Percentiles rank a stretch among this genome's conserved stretches.
These are phyloP conservation scores for Neoboletus subvelutipes DNA, from an alignment of 768 basidiomycete genomes.

Conservation along the genomic window DNA sequence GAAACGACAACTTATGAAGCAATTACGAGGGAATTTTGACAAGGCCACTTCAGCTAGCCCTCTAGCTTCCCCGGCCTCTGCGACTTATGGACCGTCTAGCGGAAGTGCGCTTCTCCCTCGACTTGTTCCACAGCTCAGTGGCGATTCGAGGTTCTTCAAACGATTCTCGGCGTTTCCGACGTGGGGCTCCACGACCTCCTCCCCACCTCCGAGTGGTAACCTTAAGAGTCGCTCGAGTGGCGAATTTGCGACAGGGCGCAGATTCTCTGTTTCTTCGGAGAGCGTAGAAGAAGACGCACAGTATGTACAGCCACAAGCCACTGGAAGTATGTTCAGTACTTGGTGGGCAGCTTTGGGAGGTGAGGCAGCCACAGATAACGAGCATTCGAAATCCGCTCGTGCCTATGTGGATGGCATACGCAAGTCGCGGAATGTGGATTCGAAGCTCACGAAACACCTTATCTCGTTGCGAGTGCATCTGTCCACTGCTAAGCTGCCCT, in stretches of 20 bases:
- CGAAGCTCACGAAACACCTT: slow-evolving; percentile 71
- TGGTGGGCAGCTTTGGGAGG: slow-evolving; percentile 77
- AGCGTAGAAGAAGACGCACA: slow-evolving; percentile 31
- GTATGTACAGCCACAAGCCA: slow-evolving; percentile 60
- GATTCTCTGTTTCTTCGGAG: slow-evolving; percentile 28
- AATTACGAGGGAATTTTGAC: slow-evolving; percentile 42
- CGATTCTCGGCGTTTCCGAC: slow-evolving; percentile 60
- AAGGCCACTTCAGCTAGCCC: slow-evolving; percentile 31
- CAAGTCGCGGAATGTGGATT: slow-evolving; percentile 50
- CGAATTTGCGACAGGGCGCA: slow-evolving; percentile 34
- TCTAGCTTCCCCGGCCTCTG: slow-evolving; percentile 35
- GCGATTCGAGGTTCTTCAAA: slow-evolving; percentile 64
- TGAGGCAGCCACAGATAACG: slow-evolving; percentile 37
- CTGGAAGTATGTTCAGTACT: slow-evolving; percentile 72
- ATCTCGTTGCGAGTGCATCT: slow-evolving; percentile 83
- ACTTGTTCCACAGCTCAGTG: slow-evolving; percentile 73
- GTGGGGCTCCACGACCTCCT: slow-evolving; percentile 48
- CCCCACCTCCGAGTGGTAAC: slow-evolving; percentile 33
- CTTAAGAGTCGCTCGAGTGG: slow-evolving; percentile 38
- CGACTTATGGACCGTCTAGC: slow-evolving; percentile 61
- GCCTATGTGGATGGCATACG: slow-evolving; percentile 66
- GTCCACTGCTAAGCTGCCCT: slow-evolving; percentile 75
- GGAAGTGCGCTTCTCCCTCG: slow-evolving; percentile 57
- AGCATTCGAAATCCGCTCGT: slow-evolving; percentile 47
- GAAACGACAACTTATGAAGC: slow-evolving; percentile 65